A percentile compares a stretch with the other conserved stretches of the same genome.
phyloP scores from a whole-genome alignment of 202 grass and related monocot species.

The Miscanthus sacchariflorus region DNA sequence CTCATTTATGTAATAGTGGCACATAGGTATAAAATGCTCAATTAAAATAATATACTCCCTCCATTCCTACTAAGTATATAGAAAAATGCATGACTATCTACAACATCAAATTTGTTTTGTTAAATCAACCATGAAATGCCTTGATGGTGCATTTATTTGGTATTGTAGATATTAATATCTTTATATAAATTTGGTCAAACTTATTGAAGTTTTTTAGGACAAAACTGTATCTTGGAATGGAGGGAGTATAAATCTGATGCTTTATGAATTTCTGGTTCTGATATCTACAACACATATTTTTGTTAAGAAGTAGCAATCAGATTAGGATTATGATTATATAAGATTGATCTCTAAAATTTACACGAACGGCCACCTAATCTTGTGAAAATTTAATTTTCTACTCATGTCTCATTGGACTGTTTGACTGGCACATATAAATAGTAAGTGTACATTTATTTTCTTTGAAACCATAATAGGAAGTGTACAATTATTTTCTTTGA shows the following conservation, averaged over 20 bases:
- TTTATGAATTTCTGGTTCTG: neutral
- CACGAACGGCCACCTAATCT: neutral
- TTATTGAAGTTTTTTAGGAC: neutral
- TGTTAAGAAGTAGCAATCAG: neutral
- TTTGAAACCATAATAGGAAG: neutral
- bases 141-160: neutral
- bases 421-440: neutral
- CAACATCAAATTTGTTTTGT: neutral
- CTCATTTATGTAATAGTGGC: neutral
- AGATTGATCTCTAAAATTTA: conserved; percentile 21
- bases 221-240: too few relatives aligned
- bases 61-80: neutral
- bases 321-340: neutral
- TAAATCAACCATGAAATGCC: neutral
- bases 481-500: neutral
- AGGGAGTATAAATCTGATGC: conserved; percentile 21
- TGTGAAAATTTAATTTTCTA: neutral
- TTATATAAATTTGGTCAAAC: neutral
- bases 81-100: neutral
- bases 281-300: conserved; percentile 1
- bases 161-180: neutral
- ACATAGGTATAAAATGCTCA: neutral
- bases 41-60: neutral
- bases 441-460: neutral
- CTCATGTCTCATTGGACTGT: neutral